Conservation (phyloP, 768 basidiomycete species). For the Tubosaeta sp. region DNA sequence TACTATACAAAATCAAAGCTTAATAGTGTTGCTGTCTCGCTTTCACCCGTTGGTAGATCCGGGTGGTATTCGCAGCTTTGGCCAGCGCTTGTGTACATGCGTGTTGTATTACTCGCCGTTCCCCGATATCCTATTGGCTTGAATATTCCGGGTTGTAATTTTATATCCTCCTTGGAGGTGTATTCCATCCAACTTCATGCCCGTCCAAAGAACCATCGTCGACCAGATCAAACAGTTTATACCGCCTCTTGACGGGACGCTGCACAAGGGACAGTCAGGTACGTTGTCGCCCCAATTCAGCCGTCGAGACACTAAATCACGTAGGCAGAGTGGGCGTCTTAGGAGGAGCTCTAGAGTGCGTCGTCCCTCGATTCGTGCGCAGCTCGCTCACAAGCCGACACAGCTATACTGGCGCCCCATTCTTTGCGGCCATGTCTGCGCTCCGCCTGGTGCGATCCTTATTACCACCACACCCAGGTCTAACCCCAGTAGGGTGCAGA, state of each 20-base stretch:
- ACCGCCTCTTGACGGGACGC: conserved; percentile 80
- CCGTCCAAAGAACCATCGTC: conserved; percentile 55
- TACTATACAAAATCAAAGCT: conserved; percentile 21
- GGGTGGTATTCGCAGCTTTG: conserved; percentile 8
- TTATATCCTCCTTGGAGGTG: not conserved
- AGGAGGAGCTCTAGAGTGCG: conserved; percentile 91
- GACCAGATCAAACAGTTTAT: conserved; percentile 79
- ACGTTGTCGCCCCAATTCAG: conserved; percentile 17
- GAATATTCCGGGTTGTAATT: not conserved
- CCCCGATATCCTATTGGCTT: conserved; percentile 18
- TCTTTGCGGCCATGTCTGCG: conserved; percentile 90
- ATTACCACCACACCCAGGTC: not conserved
- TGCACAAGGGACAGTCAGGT: conserved; percentile 97
- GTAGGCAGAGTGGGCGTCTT: conserved; percentile 88
- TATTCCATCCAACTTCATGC: conserved; percentile 39
- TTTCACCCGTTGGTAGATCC: not conserved
- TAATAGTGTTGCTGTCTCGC: conserved; percentile 22
- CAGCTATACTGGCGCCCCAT: conserved; percentile 97
- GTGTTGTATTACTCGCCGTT: conserved; percentile 25
- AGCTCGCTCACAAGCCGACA: not conserved
- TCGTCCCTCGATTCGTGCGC: not conserved
- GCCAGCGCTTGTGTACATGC: conserved; percentile 19
- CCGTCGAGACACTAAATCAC: not conserved
- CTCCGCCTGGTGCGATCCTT: conserved; percentile 60
- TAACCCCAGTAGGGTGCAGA: conserved; percentile 27